Evolutionary conservation across 805 yeast genomes (phyloP).

Genomic region (Metschnikowia peoriensis): DNA sequence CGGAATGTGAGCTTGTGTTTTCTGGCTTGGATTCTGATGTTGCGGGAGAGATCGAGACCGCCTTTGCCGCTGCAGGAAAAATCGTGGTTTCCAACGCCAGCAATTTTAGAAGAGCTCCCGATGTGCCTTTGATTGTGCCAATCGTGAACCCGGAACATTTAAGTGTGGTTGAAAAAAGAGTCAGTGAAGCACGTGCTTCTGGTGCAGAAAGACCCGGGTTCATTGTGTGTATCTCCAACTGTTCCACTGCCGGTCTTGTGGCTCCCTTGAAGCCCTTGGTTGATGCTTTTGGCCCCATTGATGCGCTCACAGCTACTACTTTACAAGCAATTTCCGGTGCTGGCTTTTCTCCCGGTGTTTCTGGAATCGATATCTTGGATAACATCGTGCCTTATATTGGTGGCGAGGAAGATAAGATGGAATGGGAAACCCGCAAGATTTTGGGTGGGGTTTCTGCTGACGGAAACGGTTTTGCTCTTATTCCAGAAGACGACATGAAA

Average conservation of each 20-base stretch:
- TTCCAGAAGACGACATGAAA: slow-evolving; percentile 67
- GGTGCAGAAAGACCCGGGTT: slow-evolving; percentile 70
- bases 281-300: slow-evolving; percentile 87
- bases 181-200: slow-evolving; percentile 50
- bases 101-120: slow-evolving; percentile 83
- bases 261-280: slow-evolving; percentile 95
- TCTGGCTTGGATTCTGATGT: slow-evolving; percentile 91
- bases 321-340: slow-evolving; percentile 98
- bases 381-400: slow-evolving; percentile 92
- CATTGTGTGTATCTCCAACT: slow-evolving; percentile 93
- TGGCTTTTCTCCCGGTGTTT: slow-evolving; percentile 96
- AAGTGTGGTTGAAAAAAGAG: slow-evolving; percentile 61
- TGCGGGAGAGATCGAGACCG: slow-evolving; percentile 91
- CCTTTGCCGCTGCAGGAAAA: slow-evolving; percentile 75
- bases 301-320: slow-evolving; percentile 82
- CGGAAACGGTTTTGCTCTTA: slow-evolving; percentile 54
- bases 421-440: slow-evolving; percentile 97
- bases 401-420: slow-evolving; percentile 98
- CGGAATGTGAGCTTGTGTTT: slow-evolving; percentile 90
- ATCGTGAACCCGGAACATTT: slow-evolving; percentile 92
- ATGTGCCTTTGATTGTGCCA: slow-evolving; percentile 93
- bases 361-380: slow-evolving; percentile 92
- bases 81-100: slow-evolving; percentile 93
- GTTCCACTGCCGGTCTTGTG: slow-evolving; percentile 97
- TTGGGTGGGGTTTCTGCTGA: slow-evolving; percentile 61